Base-by-base conservation (phyloP, 768 basidiomycete species). In the Boletales sp. region DNA sequence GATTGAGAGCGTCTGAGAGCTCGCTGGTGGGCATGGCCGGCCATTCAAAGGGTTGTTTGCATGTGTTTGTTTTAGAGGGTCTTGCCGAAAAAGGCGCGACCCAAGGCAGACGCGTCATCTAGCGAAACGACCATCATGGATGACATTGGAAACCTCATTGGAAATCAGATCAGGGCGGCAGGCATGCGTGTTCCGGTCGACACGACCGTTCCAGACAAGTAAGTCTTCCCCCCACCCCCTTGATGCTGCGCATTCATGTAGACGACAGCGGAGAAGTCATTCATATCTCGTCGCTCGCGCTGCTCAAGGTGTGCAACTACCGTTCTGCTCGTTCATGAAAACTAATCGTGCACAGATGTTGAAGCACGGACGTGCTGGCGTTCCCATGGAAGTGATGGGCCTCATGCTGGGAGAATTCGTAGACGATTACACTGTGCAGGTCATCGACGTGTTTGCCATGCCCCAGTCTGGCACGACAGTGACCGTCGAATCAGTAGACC, bases 321-420 rank as follows among this genome's bases (percentile, higher is more conserved):
- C 17, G 2, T 24, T 24, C 44, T 17, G 31, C 19, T 29, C 27
- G 21, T 14, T 12, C 30, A 34, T 35, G 21, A 52, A 41, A 14
- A 47, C 40, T 53, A 44, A 49, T 52, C 36, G n/a, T 32, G 12
- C 17, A 29, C 58, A 99, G 94, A 99, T 99, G 97, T 74, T 99
- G 53, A 99, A 99, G 71, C 97, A 99, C 63, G 97, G 97, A 18
- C 87, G 97, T 46, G 94, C 97, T 36, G 97, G 95, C 51, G 97
- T 99, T 24, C 97, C 97, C 9, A 94, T 98, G 90, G 97, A 99
- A 73, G 95, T 98, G 57, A 98, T 99, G 95, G 90, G 91, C 53
- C 82, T 94, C 35, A 94, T 97, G 91, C 78, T 98, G 19, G 94
- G 95, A 13, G 94, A 97, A 68, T 98, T 98, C 59, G 91, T 98